phyloP scores from a whole-genome alignment of 495 filamentous ascomycete species.

The Copromyces sp. region DNA sequence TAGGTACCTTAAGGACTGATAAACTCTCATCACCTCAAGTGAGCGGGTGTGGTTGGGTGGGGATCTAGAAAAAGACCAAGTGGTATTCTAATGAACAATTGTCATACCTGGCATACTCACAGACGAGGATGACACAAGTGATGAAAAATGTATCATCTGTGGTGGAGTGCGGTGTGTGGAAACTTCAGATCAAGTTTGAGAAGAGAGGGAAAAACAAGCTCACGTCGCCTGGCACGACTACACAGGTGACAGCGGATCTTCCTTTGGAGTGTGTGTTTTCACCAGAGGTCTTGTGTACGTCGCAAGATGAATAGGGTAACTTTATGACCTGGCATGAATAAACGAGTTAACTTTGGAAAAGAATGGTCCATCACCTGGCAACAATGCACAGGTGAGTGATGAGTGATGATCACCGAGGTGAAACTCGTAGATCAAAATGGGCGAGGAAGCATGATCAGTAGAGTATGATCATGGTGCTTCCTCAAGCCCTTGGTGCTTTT shows the following conservation, averaged over 20 bases:
- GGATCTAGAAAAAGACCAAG: neutral
- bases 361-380: neutral
- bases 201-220: neutral
- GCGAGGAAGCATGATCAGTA: neutral
- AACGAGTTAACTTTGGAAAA: neutral
- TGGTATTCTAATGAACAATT: neutral
- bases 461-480: neutral
- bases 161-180: neutral
- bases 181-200: neutral
- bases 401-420: neutral
- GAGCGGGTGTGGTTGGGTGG: no score
- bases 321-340: neutral
- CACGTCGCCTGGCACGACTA: neutral
- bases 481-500: neutral
- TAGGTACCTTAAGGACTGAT: no score
- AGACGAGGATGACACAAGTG: neutral
- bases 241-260: neutral
- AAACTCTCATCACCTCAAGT: neutral
- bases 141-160: neutral
- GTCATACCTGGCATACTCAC: neutral
- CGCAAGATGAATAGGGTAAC: neutral
- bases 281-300: neutral
- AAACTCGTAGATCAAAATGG: neutral
- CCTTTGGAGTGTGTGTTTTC: neutral
- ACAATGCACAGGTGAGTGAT: neutral